These are phyloP conservation scores for Irpex sp. DNA, from an alignment of 1,284 basidiomycete genomes.

Conservation along the genomic window DNA sequence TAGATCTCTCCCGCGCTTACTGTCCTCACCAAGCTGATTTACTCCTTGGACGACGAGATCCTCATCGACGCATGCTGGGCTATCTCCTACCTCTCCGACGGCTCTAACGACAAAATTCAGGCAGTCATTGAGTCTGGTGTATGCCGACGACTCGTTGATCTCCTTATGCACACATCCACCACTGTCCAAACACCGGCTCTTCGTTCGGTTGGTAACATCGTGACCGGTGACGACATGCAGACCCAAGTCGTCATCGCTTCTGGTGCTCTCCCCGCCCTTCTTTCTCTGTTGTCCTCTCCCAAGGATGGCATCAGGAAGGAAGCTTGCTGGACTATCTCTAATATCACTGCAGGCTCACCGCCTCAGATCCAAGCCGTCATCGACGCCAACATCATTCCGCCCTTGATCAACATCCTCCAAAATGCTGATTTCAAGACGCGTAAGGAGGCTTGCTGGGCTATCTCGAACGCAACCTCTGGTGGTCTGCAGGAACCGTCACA, in stretches of 20 bases:
- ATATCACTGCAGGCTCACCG: conserved; percentile 96
- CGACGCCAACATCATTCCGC: conserved; percentile 91
- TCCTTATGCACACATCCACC: conserved; percentile 96
- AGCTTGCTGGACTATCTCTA: conserved; percentile 99
- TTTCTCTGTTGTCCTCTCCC: conserved; percentile 89
- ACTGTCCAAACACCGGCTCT: conserved; percentile 99
- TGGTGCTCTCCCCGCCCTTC: conserved; percentile 90
- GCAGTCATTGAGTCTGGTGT: conserved; percentile 99
- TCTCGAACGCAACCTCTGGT: conserved; percentile 98
- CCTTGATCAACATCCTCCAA: conserved; percentile 96
- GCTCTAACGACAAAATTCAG: conserved; percentile 99
- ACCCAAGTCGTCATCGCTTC: conserved; percentile 98
- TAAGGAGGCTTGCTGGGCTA: conserved; percentile 99
- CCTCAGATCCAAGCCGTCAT: conserved; percentile 93
- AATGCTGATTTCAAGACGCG: conserved; percentile 99
- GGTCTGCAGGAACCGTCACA: conserved; percentile 96
- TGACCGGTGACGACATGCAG: conserved; percentile 97
- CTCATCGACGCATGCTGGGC: conserved; percentile 99
- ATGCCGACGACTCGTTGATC: conserved; percentile 94
- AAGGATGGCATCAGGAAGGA: conserved; percentile 97
- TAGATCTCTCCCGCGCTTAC: conserved; percentile 96
- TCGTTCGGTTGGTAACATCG: conserved; percentile 97
- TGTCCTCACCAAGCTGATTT: conserved; percentile 97
- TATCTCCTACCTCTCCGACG: conserved; percentile 98
- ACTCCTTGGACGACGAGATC: conserved; percentile 98